Percentiles rank a stretch among this genome's conserved stretches.
phyloP scores from a whole-genome alignment of 257 asterid species.

The Avicennia marina region DNA sequence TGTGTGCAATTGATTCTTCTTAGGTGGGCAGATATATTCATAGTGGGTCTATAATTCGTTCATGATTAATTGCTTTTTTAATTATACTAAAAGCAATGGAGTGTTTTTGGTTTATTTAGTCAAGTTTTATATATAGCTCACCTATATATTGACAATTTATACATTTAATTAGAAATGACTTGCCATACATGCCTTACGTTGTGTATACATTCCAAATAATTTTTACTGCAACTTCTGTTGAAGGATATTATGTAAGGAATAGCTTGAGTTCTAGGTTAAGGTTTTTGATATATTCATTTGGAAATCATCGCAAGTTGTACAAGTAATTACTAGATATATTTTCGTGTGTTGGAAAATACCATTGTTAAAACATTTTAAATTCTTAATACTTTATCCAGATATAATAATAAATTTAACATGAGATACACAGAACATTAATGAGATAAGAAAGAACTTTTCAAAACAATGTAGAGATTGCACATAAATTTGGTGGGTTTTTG shows the following conservation, averaged over 20 bases:
- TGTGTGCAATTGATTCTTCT: constrained; percentile 14
- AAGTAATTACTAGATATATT: too few relatives aligned
- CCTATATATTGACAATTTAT: background rate
- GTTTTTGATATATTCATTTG: background rate
- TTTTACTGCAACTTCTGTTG: background rate
- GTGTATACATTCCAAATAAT: background rate
- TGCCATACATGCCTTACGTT: background rate
- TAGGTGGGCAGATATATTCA: constrained; percentile 16
- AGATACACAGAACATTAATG: too few relatives aligned
- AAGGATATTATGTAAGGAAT: background rate
- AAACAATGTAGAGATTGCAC: too few relatives aligned
- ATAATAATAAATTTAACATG: too few relatives aligned
- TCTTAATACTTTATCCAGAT: too few relatives aligned
- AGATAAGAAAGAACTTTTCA: too few relatives aligned
- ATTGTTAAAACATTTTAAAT: too few relatives aligned
- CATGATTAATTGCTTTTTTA: constrained; percentile 21
- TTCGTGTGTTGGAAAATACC: too few relatives aligned
- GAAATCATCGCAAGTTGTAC: too few relatives aligned
- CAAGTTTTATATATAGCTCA: background rate
- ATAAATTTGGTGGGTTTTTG: too few relatives aligned
- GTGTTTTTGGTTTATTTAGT: background rate
- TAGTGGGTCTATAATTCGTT: constrained; percentile 23
- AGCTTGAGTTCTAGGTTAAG: background rate
- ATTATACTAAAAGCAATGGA: constrained; percentile 6
- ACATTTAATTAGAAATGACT: background rate